Evolutionary conservation across 2,329 filamentous ascomycete species (phyloP).

Genomic region (Thermomyces lanuginosus): DNA sequence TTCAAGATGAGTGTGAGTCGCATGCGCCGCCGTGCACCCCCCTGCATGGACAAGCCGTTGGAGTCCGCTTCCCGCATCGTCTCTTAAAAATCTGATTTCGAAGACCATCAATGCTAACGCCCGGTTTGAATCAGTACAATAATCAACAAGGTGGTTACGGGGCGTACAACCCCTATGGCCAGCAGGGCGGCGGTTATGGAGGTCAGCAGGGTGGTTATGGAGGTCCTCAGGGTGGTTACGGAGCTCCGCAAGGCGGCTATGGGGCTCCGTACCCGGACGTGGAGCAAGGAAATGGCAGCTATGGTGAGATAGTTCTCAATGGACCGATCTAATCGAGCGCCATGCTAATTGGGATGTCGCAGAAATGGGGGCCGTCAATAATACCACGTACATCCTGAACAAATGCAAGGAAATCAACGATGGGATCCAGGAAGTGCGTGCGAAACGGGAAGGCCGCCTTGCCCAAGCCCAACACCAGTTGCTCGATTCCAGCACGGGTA

Average conservation of each 20-base stretch:
- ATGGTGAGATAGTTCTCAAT: constrained; percentile 15
- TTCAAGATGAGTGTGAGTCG: too few relatives aligned
- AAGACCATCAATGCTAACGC: too few relatives aligned
- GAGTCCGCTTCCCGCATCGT: too few relatives aligned
- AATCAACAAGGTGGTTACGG: constrained; percentile 32
- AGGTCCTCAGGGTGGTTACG: constrained; percentile 11
- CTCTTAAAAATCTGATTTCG: too few relatives aligned
- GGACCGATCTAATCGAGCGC: neutral
- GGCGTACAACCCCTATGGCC: constrained; percentile 39
- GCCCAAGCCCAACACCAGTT: constrained; percentile 52
- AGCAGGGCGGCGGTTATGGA: constrained; percentile 18
- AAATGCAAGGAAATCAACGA: constrained; percentile 67
- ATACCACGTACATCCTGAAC: constrained; percentile 57
- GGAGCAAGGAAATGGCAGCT: constrained; percentile 20
- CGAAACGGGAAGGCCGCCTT: constrained; percentile 32
- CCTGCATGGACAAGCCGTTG: too few relatives aligned
- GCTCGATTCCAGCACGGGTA: constrained; percentile 57
- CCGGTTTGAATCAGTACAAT: constrained; percentile 4
- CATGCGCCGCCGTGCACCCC: too few relatives aligned
- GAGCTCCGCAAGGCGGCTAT: constrained; percentile 9
- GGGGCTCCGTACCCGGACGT: constrained; percentile 12
- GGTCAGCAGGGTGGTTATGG: constrained; percentile 16
- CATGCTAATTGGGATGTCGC: constrained; percentile 5
- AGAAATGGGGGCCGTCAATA: constrained; percentile 30
- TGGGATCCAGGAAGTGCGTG: constrained; percentile 58